Percentiles rank a stretch among this genome's conserved stretches.
These are phyloP conservation scores for Solanum arcanum DNA, from an alignment of 257 asterid genomes.

Conservation along the genomic window DNA sequence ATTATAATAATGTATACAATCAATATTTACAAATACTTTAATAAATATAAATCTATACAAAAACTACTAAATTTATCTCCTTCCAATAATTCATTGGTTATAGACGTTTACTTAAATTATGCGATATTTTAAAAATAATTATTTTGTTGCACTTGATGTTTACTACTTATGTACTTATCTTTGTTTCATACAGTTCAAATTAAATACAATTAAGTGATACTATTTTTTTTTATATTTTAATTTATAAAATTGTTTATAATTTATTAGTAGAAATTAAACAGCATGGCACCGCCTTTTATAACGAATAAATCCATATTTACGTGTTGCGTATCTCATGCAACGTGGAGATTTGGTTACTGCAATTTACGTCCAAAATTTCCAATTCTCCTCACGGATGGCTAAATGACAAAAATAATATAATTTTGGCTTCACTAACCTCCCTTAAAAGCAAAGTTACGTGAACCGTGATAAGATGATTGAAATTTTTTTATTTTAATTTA, in stretches of 20 bases:
- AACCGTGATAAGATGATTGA: too few relatives aligned
- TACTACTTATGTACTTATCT: background rate
- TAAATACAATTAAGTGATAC: background rate
- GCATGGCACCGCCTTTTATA: background rate
- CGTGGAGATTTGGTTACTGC: background rate
- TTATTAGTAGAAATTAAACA: background rate
- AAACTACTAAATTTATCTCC: background rate
- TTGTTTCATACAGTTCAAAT: background rate
- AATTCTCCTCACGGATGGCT: background rate
- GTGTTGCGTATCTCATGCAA: background rate
- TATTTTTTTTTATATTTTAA: background rate
- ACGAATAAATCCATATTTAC: background rate
- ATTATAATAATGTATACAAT: background rate
- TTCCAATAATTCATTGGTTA: background rate
- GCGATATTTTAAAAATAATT: background rate
- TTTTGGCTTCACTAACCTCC: background rate
- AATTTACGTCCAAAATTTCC: background rate
- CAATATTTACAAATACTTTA: too few relatives aligned
- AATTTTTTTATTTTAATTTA: rapidly evolving
- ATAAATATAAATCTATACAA: too few relatives aligned
- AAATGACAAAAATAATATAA: background rate
- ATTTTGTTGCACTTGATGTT: background rate
- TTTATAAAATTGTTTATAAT: background rate
- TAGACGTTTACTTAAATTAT: background rate
- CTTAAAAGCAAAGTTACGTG: background rate